Conservation (phyloP, 257 asterid genomes). For the Mentha longifolia region DNA sequence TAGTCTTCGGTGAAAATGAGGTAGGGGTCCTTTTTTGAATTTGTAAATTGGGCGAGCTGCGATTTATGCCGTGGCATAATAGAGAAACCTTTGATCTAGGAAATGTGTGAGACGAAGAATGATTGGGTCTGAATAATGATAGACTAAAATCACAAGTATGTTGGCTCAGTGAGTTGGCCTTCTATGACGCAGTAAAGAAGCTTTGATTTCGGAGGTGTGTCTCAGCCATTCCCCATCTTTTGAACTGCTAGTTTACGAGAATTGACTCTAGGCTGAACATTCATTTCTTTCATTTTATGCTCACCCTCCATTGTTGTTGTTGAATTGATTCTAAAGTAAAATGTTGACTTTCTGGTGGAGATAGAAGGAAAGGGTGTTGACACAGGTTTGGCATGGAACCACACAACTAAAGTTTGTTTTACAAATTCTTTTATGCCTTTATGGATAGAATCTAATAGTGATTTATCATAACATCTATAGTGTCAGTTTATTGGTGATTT, state of each 20-base stretch:
- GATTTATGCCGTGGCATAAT: background rate
- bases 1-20: background rate
- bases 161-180: background rate
- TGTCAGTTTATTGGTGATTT: background rate
- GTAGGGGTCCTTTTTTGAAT: conserved; percentile 9
- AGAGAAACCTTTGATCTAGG: conserved; percentile 2
- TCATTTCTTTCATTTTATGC: background rate
- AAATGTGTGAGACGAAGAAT: background rate
- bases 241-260: background rate
- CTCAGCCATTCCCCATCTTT: background rate
- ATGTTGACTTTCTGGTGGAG: background rate
- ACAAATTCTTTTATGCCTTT: background rate
- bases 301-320: conserved; percentile 10
- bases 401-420: background rate
- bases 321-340: conserved; percentile 5
- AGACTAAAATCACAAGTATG: conserved; percentile 11
- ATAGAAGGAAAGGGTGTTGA: background rate
- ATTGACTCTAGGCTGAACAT: background rate
- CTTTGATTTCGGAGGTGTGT: background rate
- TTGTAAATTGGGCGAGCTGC: background rate
- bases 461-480: background rate
- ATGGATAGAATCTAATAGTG: background rate
- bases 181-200: background rate
- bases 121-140: background rate
- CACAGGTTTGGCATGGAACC: background rate